Evolutionary conservation across 192 early-diverging fungal genomes (phyloP).

Genomic region (Diversispora epigaea): DNA sequence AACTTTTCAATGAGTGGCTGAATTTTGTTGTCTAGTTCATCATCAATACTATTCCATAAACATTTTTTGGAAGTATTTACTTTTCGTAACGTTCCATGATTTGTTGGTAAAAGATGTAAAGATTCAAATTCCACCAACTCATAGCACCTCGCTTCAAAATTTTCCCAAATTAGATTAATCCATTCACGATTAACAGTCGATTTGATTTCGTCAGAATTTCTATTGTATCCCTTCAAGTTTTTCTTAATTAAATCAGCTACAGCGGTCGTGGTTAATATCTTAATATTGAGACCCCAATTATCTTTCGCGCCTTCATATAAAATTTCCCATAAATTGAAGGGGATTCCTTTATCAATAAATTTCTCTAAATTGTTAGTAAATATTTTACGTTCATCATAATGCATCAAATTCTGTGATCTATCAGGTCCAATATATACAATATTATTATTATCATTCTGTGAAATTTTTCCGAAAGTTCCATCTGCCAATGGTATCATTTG

Average conservation of each 20-base stretch:
- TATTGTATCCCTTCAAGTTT: background rate
- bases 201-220: background rate
- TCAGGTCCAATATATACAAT: constrained; percentile 11
- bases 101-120: constrained; percentile 14
- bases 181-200: background rate
- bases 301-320: background rate
- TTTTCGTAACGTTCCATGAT: background rate
- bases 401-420: too few relatives aligned
- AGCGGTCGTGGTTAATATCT: background rate
- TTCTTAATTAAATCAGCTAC: background rate
- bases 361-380: constrained; percentile 1
- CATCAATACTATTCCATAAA: background rate
- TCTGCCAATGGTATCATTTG: constrained; percentile 1
- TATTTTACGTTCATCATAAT: background rate
- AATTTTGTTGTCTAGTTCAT: background rate
- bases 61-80: background rate
- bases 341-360: constrained; percentile 12
- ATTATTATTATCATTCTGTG: background rate
- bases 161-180: constrained; percentile 5
- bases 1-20: background rate
- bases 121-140: background rate
- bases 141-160: background rate
- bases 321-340: background rate
- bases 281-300: constrained; percentile 4
- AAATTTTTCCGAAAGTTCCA: background rate